phyloP scores from a whole-genome alignment of 495 filamentous ascomycete species.

The Penicillium roqueforti region DNA sequence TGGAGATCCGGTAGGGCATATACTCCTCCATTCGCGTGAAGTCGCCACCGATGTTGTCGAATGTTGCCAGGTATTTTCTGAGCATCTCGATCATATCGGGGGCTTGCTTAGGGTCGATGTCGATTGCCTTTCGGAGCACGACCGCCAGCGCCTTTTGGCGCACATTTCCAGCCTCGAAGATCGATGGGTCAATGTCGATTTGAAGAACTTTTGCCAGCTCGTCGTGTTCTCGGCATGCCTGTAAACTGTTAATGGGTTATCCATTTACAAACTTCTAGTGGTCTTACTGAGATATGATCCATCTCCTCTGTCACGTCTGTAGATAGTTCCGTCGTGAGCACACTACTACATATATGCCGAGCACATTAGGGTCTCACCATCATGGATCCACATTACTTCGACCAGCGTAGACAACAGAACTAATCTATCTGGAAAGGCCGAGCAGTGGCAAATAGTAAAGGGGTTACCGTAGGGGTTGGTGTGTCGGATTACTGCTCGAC shows the following conservation, averaged over 20 bases:
- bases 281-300: background rate
- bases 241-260: background rate
- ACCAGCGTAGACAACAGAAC: background rate
- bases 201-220: background rate
- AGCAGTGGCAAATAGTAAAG: conserved; percentile 9
- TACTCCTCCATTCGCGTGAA: conserved; percentile 8
- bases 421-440: conserved; percentile 5
- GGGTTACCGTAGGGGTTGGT: background rate
- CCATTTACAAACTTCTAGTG: background rate
- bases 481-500: conserved; percentile 1
- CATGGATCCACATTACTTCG: background rate
- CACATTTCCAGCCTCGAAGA: background rate
- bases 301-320: background rate
- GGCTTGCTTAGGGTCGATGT: background rate
- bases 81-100: conserved; percentile 3
- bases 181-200: background rate
- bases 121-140: background rate
- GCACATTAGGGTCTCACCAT: background rate
- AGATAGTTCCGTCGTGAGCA: background rate
- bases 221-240: background rate
- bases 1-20: conserved; percentile 1
- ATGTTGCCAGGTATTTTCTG: conserved; percentile 1
- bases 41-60: conserved; percentile 2
- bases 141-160: background rate
- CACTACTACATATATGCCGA: background rate